Evolutionary conservation across 169 alveolate species (phyloP), one percentile per base, ranked within the genome.

Genomic region (Plasmodium billcollinsi): DNA sequence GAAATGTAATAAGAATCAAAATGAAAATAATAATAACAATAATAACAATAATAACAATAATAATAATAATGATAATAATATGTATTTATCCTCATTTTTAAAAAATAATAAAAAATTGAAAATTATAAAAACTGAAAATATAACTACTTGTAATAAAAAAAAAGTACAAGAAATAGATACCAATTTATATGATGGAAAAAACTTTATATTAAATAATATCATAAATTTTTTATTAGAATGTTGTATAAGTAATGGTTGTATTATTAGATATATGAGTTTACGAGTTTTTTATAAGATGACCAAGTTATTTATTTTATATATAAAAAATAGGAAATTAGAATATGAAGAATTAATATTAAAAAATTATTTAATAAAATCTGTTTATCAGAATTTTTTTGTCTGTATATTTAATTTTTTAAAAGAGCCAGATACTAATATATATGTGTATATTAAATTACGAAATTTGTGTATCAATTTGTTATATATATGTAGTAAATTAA

Each of bases 391-490:
- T 66, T 78, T 78, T 58, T 78, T 78, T 59, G 56, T 78, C 4
- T 78, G 89, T 21, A 66, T 78, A 5, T 78, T 78, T 66, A 63
- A 78, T 49, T 24, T 39, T 54, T 52, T 78, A 33, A 78, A 78
- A 78, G 89, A 78, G 21, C 89, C 75, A 26, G 89, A 78, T 7
- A 78, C 89, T 26, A 78, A 78, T 54, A 78, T 78, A 24, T 78
- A 29, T 78, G 67, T 78, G 4, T 78, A 78, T 66, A 18, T 78
- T 29, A 78, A 78, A 71, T 63, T 78, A 50, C 65, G 89, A 3
- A 78, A 78, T 78, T 50, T 78, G 21, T 78, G 89, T 52, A 18
- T 66, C 39, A 78, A 71, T 52, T 50, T 78, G 71, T 65, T 78
- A 78, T 78, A 65, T 26, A 65, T 78, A 8, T 78, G 89, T 21